phyloP scores from a whole-genome alignment of 106 monocot species.

The Acanthochlamys bracteata region DNA sequence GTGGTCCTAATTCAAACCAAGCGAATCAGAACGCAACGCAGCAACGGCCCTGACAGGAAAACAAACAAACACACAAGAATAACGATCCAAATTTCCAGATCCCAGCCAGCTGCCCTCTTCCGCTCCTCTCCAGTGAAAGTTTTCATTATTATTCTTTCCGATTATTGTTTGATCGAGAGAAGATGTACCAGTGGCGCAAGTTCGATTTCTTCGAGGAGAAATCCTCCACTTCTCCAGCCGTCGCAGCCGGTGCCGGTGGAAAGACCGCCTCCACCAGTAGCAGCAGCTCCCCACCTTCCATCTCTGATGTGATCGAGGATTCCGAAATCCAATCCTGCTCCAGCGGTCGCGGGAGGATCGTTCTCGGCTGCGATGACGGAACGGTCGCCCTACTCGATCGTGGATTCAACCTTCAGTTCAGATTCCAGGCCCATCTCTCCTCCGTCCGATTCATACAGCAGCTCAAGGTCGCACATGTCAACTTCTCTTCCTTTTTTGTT shows the following conservation, averaged over 20 bases:
- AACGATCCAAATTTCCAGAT: too few relatives aligned
- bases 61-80: too few relatives aligned
- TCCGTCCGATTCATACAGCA: constrained; percentile 80
- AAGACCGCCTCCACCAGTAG: too few relatives aligned
- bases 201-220: constrained; percentile 99
- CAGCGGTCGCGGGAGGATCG: constrained; percentile 63
- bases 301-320: too few relatives aligned
- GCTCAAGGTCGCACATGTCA: constrained; percentile 55
- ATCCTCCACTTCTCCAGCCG: constrained; percentile 38
- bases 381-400: constrained; percentile 71
- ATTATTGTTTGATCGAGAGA: too few relatives aligned
- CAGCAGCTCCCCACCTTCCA: too few relatives aligned
- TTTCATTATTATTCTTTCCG: too few relatives aligned
- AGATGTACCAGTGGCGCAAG: constrained; percentile 46
- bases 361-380: constrained; percentile 74
- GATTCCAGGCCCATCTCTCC: constrained; percentile 67
- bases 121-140: background rate
- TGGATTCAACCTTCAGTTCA: constrained; percentile 52
- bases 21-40: too few relatives aligned
- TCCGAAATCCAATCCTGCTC: too few relatives aligned
- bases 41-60: too few relatives aligned
- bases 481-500: background rate
- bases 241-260: constrained; percentile 51
- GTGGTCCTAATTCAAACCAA: too few relatives aligned
- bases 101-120: background rate